Base-by-base conservation (phyloP, 768 basidiomycete species). In the Astraeus odoratus region DNA sequence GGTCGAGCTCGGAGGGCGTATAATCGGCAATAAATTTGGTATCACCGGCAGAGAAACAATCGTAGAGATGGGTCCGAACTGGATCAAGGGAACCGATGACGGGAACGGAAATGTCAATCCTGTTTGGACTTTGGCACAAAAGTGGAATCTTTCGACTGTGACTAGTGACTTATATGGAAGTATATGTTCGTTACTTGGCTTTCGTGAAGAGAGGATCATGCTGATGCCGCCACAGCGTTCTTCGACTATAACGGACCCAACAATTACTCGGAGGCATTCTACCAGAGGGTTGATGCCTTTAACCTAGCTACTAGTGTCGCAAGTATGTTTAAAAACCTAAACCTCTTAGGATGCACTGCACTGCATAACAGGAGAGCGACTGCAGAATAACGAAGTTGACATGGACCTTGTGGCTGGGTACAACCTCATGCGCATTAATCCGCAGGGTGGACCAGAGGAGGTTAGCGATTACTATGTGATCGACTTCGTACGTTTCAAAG, bases 11-110 rank as follows among this genome's bases (percentile, higher is more conserved):
- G 83, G 83, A 2, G 83, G 82, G 22, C 71, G 83, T 10, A 71
- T 84, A 73, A 70, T 64, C 50, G 69, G 69, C 46, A 58, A 59
- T 33, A 30, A 57, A 0, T 75, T 83, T 48, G 80, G 72, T 15
- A 63, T 48, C 1, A 43, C 57, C 0, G 65, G 60, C 1, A 57
- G 57, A 42, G 51, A 71, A 24, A 63, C 65, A 48, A 69, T 69
- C 1, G 60, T 85, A 23, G 82, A 86, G 57, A 57, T 69, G 23
- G 79, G 78, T 33, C 69, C 81, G 6, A 80, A 80, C 50, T 83
- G 81, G 80, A 64, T 83, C 25, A 79, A 76, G 44, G 76, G 74
- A 20, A 72, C 71, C 0, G 76, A 77, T 46, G 56, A 61, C 2
- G 72, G 65, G 2, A 52, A 68, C 26, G 80, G 77, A 3, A 66